Conservation (phyloP, 805 yeast genomes). For the Candida sanyiensis region DNA sequence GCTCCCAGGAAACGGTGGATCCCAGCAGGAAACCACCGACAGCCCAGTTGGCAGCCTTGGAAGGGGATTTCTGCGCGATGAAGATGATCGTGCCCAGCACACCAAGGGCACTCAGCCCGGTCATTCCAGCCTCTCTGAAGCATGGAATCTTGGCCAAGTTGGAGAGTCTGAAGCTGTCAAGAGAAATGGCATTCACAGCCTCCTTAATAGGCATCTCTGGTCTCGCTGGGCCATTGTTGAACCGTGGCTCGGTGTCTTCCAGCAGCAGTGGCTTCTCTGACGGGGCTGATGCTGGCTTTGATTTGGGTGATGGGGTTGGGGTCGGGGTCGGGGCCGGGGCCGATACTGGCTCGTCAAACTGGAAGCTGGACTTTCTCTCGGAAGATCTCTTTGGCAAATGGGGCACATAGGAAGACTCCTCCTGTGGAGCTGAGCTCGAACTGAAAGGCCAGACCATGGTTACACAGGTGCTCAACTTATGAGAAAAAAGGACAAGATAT, state of each 20-base stretch:
- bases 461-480: neutral
- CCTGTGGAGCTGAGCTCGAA: neutral
- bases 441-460: slow-evolving; percentile 24
- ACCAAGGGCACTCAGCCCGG: slow-evolving; percentile 69
- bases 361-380: slow-evolving; percentile 16
- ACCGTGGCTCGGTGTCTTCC: slow-evolving; percentile 37
- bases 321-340: neutral
- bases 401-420: neutral
- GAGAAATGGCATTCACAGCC: slow-evolving; percentile 39
- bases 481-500: too few species aligned
- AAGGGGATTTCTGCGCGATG: slow-evolving; percentile 55
- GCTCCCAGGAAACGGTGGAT: slow-evolving; percentile 86
- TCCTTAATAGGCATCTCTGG: slow-evolving; percentile 30
- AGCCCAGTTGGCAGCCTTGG: slow-evolving; percentile 73
- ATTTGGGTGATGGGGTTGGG: slow-evolving; percentile 1
- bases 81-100: slow-evolving; percentile 65
- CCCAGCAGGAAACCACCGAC: slow-evolving; percentile 76
- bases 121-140: slow-evolving; percentile 70
- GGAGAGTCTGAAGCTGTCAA: slow-evolving; percentile 47
- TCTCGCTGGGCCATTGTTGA: slow-evolving; percentile 27
- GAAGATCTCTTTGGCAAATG: slow-evolving; percentile 17
- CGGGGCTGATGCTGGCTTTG: neutral
- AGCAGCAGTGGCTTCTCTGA: slow-evolving; percentile 29
- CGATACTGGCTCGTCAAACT: slow-evolving; percentile 6
- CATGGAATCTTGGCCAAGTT: slow-evolving; percentile 62